These are phyloP conservation scores for Rubroshorea leprosula DNA, from an alignment of 345 rosid species.

Conservation along the genomic window DNA sequence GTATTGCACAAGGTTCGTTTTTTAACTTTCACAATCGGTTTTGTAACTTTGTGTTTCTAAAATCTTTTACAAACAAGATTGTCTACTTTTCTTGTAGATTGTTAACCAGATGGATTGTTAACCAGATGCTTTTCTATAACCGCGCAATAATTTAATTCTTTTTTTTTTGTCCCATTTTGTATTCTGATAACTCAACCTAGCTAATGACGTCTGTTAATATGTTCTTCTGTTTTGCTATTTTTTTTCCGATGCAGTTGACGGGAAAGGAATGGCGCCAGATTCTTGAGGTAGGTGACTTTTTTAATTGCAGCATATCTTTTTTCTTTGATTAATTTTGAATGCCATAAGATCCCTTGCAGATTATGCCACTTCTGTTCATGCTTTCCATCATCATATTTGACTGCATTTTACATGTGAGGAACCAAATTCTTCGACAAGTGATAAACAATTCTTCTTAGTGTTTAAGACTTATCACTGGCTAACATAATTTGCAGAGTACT, in stretches of 20 bases:
- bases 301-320: background rate
- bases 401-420: constrained; percentile 10
- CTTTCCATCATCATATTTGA: background rate
- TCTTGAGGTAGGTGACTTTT: constrained; percentile 59
- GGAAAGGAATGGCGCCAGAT: constrained; percentile 76
- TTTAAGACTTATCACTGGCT: constrained; percentile 32
- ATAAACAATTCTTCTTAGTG: constrained; percentile 14
- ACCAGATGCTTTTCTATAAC: background rate
- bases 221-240: constrained; percentile 2
- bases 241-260: constrained; percentile 35
- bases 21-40: too few species aligned
- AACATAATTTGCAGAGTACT: constrained; percentile 46
- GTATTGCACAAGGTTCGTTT: constrained; percentile 67
- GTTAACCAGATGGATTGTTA: background rate
- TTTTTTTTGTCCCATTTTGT: background rate
- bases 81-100: too few species aligned
- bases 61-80: too few species aligned
- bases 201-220: background rate
- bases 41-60: too few species aligned
- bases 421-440: constrained; percentile 16
- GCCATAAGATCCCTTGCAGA: background rate
- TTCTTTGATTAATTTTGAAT: constrained; percentile 1
- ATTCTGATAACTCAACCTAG: background rate
- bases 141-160: background rate
- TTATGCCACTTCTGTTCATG: constrained; percentile 1